Evolutionary conservation across 2,329 filamentous ascomycete genomes (phyloP), one percentile per base, ranked within the genome.

Genomic region (Aureobasidium sp.): DNA sequence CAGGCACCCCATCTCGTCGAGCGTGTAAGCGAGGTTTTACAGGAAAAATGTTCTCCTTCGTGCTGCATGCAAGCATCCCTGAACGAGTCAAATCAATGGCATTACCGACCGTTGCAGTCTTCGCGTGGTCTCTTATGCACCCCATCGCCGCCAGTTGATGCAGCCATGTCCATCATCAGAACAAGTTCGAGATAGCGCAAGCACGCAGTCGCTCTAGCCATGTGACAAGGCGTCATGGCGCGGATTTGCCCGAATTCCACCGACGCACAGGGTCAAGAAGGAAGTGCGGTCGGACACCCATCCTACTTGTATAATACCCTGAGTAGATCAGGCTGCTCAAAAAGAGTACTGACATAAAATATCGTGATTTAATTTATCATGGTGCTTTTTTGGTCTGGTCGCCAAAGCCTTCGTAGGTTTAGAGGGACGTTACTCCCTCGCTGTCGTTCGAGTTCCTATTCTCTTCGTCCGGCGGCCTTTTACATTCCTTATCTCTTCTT

Each of bases 51-150:
- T 12, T 27, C 21, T 19, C 14, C 44, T 19, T 10, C 22, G 27
- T 16, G 24, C 21, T 37, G 21, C 17, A n/a, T 19, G 3, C 5
- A 19, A 17, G 12, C 19, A 7, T 17, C 30, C 27, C 30, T 37
- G 30, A 29, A 35, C 22, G 44, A 37, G 32, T 8, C 2, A 24
- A 17, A 48, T 35, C 21, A 6, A 48, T 48, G 22, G 19, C 11
- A 37, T 48, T 27, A 19, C 22, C 22, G 44, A 19, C 30, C 30
- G 44, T 48, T 25, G n/a, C n/a, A 19, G 14, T 7, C 2, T 14
- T 49, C 45, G 45, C 45, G 45, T 49, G 45, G 45, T 22, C 45
- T 25, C 32, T 37, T 49, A 49, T 37, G 45, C 45, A 29, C 34
- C 32, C 11, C 45, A 38, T 49, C 34, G 45, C 32, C 45, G 45